Percentiles rank a stretch among this genome's conserved stretches.
Conservation (phyloP, 352 stramenopile genomes). For the Globisporangium cylindrosporum region DNA sequence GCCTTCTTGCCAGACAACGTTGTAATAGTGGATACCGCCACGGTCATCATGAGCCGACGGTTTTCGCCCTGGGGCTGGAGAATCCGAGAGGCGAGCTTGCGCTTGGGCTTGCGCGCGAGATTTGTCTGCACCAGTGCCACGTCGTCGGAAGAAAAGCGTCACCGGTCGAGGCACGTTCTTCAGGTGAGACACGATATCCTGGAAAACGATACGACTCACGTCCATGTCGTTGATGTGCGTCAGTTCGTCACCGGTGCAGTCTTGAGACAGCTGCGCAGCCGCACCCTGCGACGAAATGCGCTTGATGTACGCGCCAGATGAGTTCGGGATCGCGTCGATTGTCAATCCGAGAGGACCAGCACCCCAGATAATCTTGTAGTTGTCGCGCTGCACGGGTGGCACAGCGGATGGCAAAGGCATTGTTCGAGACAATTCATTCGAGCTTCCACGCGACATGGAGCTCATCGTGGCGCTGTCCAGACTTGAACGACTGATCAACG, state of each 20-base stretch:
- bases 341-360: slow-evolving; percentile 71
- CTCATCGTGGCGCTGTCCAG: slow-evolving; percentile 11
- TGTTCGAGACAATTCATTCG: slow-evolving; percentile 20
- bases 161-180: slow-evolving; percentile 78
- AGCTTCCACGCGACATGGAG: slow-evolving; percentile 2
- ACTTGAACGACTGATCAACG: slow-evolving; percentile 12
- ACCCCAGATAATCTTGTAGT: slow-evolving; percentile 83
- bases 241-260: slow-evolving; percentile 78
- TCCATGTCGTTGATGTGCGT: slow-evolving; percentile 88
- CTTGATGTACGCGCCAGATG: slow-evolving; percentile 77
- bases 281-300: slow-evolving; percentile 72
- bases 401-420: slow-evolving; percentile 22
- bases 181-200: slow-evolving; percentile 75
- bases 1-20: slow-evolving; percentile 79
- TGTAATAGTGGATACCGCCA: slow-evolving; percentile 67
- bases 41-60: slow-evolving; percentile 23
- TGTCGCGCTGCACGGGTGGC: slow-evolving; percentile 23
- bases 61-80: slow-evolving; percentile 35
- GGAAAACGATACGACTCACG: slow-evolving; percentile 65
- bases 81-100: slow-evolving; percentile 34
- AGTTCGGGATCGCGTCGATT: slow-evolving; percentile 66
- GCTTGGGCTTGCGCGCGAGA: slow-evolving; percentile 15
- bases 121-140: slow-evolving; percentile 22
- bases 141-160: slow-evolving; percentile 71
- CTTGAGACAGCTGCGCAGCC: slow-evolving; percentile 67